Conservation (phyloP, 2,329 filamentous ascomycete species). For the Talaromyces sp. region DNA sequence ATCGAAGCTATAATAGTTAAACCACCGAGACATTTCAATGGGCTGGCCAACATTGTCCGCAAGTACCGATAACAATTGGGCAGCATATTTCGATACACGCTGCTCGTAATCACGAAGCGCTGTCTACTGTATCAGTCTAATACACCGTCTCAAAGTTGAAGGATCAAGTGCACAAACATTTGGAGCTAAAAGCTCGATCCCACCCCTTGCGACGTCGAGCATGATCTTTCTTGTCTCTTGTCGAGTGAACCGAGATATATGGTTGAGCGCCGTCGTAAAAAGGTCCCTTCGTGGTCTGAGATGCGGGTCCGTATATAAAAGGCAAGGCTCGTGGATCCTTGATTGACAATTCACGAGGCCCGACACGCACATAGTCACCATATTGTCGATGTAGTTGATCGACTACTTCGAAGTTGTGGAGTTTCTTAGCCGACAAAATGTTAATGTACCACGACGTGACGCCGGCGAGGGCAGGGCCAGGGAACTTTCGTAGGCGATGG, state of each 20-base stretch:
- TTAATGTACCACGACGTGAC: conserved; percentile 24
- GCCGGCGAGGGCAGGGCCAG: conserved; percentile 25
- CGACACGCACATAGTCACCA: conserved; percentile 18
- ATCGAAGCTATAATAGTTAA: conserved; percentile 28
- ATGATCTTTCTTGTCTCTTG: conserved; percentile 19
- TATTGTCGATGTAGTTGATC: conserved; percentile 16
- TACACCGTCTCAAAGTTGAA: no score
- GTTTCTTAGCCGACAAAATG: conserved; percentile 18
- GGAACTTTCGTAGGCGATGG: conserved; percentile 27
- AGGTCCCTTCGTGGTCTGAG: conserved; percentile 16
- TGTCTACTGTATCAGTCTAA: neutral
- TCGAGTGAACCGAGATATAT: conserved; percentile 17
- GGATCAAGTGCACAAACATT: conserved; percentile 21
- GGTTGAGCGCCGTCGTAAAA: conserved; percentile 17
- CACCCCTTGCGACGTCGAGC: conserved; percentile 13
- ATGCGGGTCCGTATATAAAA: conserved; percentile 15
- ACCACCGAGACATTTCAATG: conserved; percentile 23
- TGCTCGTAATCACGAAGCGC: conserved; percentile 16
- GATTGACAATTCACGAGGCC: conserved; percentile 16
- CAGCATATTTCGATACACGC: conserved; percentile 14
- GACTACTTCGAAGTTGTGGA: conserved; percentile 28
- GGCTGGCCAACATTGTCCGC: conserved; percentile 5
- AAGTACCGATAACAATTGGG: conserved; percentile 17
- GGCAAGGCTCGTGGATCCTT: conserved; percentile 14
- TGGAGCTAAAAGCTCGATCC: conserved; percentile 31